phyloP scores from a whole-genome alignment of 148 eudicot species.

The Cornus florida region DNA sequence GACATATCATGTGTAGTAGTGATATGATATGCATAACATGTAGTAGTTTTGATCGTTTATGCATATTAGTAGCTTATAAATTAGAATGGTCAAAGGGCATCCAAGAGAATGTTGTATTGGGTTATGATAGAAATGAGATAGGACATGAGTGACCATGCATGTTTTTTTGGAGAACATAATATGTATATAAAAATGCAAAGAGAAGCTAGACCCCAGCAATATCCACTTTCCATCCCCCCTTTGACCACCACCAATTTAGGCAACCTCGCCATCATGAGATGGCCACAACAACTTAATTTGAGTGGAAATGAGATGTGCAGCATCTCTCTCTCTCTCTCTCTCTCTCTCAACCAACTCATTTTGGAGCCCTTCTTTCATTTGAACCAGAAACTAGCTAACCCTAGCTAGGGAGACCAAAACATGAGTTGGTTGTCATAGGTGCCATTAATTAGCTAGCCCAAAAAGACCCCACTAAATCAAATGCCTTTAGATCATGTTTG shows the following conservation, averaged over 20 bases:
- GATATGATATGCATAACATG: no score
- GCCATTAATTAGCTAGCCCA: neutral
- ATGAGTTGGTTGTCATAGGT: neutral
- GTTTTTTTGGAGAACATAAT: neutral
- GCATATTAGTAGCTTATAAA: neutral
- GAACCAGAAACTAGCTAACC: neutral
- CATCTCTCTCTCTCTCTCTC: neutral
- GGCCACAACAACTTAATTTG: conserved; percentile 12
- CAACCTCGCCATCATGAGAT: conserved; percentile 17
- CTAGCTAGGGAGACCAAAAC: neutral
- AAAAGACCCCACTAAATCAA: conserved; percentile 1
- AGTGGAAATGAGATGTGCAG: conserved; percentile 4
- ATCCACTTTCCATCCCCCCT: conserved; percentile 20
- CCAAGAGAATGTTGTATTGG: neutral
- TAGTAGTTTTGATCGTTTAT: no score
- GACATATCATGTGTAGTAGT: no score
- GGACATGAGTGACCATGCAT: conserved; percentile 6
- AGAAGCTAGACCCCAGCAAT: conserved; percentile 1
- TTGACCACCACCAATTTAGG: conserved; percentile 24
- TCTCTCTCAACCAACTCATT: neutral
- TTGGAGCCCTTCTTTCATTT: neutral
- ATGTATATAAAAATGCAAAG: neutral
- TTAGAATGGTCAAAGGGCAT: neutral
- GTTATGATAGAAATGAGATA: neutral
- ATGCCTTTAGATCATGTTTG: neutral